These are phyloP conservation scores for Ampelomyces quisqualis DNA, from an alignment of 2,329 filamentous ascomycete species.

Conservation along the genomic window DNA sequence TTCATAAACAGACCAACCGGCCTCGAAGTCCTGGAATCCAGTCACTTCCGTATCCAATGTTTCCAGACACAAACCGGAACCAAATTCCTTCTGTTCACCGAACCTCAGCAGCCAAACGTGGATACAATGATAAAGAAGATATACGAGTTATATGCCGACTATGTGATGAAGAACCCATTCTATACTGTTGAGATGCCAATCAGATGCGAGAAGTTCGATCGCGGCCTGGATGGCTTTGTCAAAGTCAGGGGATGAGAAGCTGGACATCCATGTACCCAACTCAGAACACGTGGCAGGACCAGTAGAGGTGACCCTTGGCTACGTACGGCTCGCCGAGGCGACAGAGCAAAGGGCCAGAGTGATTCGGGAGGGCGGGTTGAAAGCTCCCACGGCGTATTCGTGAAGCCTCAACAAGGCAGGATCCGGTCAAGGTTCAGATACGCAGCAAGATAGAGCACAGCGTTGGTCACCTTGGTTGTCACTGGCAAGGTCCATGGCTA, in stretches of 20 bases:
- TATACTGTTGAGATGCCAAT: constrained; percentile 98
- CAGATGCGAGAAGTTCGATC: constrained; percentile 90
- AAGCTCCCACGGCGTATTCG: no score
- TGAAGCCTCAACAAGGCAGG: no score
- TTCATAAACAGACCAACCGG: constrained; percentile 61
- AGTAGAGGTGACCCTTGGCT: background rate
- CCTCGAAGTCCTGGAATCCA: constrained; percentile 88
- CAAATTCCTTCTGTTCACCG: constrained; percentile 95
- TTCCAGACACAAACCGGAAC: constrained; percentile 92
- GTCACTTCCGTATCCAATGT: constrained; percentile 93
- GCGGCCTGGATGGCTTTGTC: constrained; percentile 78
- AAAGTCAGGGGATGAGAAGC: constrained; percentile 49
- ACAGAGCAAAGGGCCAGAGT: no score
- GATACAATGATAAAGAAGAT: constrained; percentile 80
- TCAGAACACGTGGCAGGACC: background rate
- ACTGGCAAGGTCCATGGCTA: no score
- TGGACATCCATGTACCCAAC: background rate
- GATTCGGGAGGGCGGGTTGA: no score
- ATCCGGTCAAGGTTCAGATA: no score
- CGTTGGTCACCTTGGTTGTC: no score
- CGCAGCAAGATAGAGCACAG: no score
- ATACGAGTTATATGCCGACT: constrained; percentile 94
- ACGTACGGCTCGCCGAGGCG: background rate
- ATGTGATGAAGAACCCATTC: constrained; percentile 99
- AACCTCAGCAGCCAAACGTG: constrained; percentile 81